Conservation (phyloP, 257 asterid genomes). For the Solanum medicagineum region DNA sequence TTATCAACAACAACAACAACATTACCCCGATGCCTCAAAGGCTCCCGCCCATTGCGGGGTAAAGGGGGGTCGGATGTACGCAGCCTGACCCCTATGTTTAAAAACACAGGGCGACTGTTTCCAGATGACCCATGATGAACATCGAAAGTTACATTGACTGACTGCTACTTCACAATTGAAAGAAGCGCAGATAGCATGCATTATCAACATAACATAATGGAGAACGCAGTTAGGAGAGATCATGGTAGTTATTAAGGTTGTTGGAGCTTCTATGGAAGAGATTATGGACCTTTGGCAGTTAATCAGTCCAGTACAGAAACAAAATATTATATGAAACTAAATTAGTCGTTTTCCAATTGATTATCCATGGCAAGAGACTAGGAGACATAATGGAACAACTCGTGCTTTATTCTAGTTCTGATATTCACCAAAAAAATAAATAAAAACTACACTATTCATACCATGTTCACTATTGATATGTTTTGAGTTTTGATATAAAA, state of each 20-base stretch:
- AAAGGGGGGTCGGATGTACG: too few relatives aligned
- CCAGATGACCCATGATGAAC: too few relatives aligned
- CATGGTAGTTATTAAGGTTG: background rate
- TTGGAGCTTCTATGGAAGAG: background rate
- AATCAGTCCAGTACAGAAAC: background rate
- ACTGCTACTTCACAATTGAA: too few relatives aligned
- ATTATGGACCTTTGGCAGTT: background rate
- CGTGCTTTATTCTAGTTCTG: background rate
- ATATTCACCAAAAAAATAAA: background rate
- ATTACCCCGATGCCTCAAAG: too few relatives aligned
- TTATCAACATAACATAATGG: background rate
- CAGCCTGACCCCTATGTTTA: too few relatives aligned
- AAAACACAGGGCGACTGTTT: too few relatives aligned
- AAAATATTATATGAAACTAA: background rate
- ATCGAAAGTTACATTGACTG: too few relatives aligned
- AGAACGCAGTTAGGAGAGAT: background rate
- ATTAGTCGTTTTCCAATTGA: background rate
- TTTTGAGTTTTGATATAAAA: background rate
- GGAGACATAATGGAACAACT: background rate
- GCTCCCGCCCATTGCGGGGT: too few relatives aligned
- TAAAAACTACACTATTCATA: background rate
- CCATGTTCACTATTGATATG: background rate
- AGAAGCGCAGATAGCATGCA: background rate
- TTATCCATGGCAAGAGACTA: background rate
- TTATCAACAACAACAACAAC: too few relatives aligned